A percentile compares a stretch with the other conserved stretches of the same genome.
Conservation (phyloP, 1,284 basidiomycete genomes). For the Leccinum glutinopallens region DNA sequence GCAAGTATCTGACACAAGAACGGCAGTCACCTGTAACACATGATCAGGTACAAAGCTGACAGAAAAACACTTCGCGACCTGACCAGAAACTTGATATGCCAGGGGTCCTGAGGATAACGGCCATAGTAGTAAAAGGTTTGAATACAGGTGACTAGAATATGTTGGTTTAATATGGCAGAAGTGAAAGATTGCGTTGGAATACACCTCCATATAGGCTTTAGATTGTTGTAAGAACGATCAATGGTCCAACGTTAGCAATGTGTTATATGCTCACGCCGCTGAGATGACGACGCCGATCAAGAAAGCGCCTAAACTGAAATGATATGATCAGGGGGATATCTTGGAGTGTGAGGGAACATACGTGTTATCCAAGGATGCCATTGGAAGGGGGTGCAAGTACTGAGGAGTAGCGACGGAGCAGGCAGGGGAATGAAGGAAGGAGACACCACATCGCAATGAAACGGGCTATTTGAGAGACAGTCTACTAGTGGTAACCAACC, state of each 20-base stretch:
- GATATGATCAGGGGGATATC: not conserved
- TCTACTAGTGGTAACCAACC: conserved; percentile 24
- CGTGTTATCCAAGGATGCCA: conserved; percentile 31
- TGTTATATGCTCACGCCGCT: conserved; percentile 41
- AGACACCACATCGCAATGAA: conserved; percentile 10
- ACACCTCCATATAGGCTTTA: conserved; percentile 56
- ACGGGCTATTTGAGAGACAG: conserved; percentile 26
- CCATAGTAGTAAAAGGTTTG: conserved; percentile 61
- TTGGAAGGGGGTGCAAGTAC: conserved; percentile 7
- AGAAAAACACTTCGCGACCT: not conserved
- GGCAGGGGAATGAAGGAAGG: conserved; percentile 1
- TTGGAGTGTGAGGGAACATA: conserved; percentile 13
- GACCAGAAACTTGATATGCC: conserved; percentile 50
- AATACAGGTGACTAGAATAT: conserved; percentile 50
- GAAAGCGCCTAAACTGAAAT: conserved; percentile 50
- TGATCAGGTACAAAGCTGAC: not conserved
- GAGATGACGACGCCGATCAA: conserved; percentile 56
- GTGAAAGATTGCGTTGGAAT: conserved; percentile 13
- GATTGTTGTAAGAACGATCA: conserved; percentile 7
- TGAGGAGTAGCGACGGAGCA: not conserved
- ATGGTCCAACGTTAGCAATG: conserved; percentile 1
- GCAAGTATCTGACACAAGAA: conserved; percentile 54
- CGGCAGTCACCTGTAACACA: conserved; percentile 46
- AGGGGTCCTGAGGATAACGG: conserved; percentile 49
- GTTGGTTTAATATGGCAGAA: conserved; percentile 1